Conservation (phyloP, 768 basidiomycete genomes). For the Cystofilobasidium ferigula region DNA sequence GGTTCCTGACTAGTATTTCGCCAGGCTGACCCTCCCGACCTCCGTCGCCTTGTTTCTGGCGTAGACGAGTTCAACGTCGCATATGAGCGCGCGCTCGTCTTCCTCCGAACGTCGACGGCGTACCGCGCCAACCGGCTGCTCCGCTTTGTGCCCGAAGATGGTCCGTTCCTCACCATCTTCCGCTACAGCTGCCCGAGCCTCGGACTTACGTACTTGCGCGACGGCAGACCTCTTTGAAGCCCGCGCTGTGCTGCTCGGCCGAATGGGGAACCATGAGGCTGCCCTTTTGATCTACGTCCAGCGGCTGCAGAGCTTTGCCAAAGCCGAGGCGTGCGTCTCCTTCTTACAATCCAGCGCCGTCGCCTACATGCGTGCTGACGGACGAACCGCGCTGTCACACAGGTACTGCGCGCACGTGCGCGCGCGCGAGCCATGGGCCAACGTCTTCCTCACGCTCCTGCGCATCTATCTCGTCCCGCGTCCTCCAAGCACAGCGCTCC, state of each 20-base stretch:
- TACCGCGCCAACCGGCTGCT: slow-evolving; percentile 73
- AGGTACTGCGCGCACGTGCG: slow-evolving; percentile 87
- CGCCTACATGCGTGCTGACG: background rate
- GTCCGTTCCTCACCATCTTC: slow-evolving; percentile 40
- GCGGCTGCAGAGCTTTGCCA: slow-evolving; percentile 63
- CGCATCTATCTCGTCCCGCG: slow-evolving; percentile 62
- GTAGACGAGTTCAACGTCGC: slow-evolving; percentile 57
- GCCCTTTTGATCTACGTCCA: slow-evolving; percentile 94
- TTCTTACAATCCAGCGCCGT: background rate
- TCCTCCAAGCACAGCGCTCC: slow-evolving; percentile 45
- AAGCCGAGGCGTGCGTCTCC: slow-evolving; percentile 71
- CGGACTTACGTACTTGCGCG: background rate
- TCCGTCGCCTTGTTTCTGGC: slow-evolving; percentile 38
- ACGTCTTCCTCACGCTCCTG: slow-evolving; percentile 72
- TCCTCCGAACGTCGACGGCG: slow-evolving; percentile 57
- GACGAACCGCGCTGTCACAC: background rate
- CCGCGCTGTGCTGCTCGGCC: slow-evolving; percentile 78
- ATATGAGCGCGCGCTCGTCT: slow-evolving; percentile 57
- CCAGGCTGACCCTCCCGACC: slow-evolving; percentile 36
- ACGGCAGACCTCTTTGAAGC: slow-evolving; percentile 81
- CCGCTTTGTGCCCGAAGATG: slow-evolving; percentile 66
- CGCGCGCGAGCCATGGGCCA: slow-evolving; percentile 44
- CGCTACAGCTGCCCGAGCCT: background rate
- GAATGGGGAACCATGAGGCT: slow-evolving; percentile 79
- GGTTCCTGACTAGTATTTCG: slow-evolving; percentile 55